These are phyloP conservation scores for Mitragyna speciosa DNA, from an alignment of 257 asterid genomes.

Conservation along the genomic window DNA sequence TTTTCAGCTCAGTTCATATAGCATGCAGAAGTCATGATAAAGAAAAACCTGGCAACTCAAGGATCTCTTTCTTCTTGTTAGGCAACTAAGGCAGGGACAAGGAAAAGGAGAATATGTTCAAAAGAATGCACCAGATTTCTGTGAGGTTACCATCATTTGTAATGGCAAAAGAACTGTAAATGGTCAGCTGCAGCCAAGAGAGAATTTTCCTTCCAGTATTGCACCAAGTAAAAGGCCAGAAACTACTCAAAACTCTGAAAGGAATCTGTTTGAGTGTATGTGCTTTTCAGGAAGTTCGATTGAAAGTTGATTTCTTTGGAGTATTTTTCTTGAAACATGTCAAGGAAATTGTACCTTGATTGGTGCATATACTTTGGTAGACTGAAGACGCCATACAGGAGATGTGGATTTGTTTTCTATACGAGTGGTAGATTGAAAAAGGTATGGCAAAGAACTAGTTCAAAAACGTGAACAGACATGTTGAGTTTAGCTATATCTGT, in stretches of 20 bases:
- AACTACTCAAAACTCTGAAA: conserved; percentile 30
- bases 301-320: conserved; percentile 17
- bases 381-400: neutral
- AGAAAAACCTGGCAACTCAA: neutral
- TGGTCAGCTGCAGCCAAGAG: conserved; percentile 28
- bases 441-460: neutral
- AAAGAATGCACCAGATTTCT: conserved; percentile 60
- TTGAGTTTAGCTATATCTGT: too few relatives aligned
- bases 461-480: too few relatives aligned
- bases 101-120: conserved; percentile 66
- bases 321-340: neutral
- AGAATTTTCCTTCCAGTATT: conserved; percentile 15
- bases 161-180: conserved; percentile 38
- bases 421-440: neutral
- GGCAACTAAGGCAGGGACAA: conserved; percentile 49
- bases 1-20: neutral
- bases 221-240: conserved; percentile 28
- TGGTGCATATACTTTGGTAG: neutral
- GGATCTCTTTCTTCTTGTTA: conserved; percentile 17
- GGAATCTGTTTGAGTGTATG: conserved; percentile 59
- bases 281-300: conserved; percentile 51
- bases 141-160: conserved; percentile 53
- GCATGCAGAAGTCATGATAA: neutral
- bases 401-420: neutral
- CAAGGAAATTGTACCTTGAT: neutral